Evolutionary conservation across 768 basidiomycete genomes (phyloP).

Genomic region (Russula griseocarnosa): DNA sequence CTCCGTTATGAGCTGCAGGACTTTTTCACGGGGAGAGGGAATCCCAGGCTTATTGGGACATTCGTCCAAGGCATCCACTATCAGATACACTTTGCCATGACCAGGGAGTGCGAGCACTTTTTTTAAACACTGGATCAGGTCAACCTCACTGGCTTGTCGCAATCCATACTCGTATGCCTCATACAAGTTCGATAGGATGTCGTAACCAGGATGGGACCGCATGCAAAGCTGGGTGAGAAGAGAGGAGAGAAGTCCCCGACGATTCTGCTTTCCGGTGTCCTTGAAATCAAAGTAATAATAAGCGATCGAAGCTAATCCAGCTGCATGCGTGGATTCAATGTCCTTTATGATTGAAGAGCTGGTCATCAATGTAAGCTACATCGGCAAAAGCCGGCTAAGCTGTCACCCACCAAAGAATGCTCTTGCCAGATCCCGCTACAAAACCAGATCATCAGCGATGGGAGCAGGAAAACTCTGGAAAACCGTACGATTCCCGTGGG

Average conservation of each 20-base stretch:
- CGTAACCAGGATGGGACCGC: background rate
- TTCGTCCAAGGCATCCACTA: conserved; percentile 9
- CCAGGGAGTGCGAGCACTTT: background rate
- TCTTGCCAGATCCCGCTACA: conserved; percentile 11
- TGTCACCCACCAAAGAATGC: conserved; percentile 9
- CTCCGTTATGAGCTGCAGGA: background rate
- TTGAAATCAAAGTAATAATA: conserved; percentile 13
- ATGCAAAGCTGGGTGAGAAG: conserved; percentile 6
- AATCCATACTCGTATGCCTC: background rate
- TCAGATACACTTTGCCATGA: background rate
- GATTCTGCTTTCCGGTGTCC: conserved; percentile 4
- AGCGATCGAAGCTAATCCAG: background rate
- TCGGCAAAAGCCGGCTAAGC: background rate
- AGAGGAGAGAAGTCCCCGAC: conserved; percentile 4
- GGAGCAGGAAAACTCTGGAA: too few relatives aligned
- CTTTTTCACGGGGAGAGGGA: conserved; percentile 4
- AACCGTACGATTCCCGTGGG: conserved; percentile 9
- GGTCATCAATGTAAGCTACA: background rate
- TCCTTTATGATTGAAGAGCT: conserved; percentile 13
- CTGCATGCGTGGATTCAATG: background rate
- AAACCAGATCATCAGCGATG: background rate
- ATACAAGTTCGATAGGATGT: background rate
- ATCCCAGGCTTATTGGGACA: conserved; percentile 3
- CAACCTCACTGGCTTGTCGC: background rate
- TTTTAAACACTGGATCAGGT: background rate